Conservation (phyloP, 2,329 filamentous ascomycete genomes). For the Drechslerella dactyloides region DNA sequence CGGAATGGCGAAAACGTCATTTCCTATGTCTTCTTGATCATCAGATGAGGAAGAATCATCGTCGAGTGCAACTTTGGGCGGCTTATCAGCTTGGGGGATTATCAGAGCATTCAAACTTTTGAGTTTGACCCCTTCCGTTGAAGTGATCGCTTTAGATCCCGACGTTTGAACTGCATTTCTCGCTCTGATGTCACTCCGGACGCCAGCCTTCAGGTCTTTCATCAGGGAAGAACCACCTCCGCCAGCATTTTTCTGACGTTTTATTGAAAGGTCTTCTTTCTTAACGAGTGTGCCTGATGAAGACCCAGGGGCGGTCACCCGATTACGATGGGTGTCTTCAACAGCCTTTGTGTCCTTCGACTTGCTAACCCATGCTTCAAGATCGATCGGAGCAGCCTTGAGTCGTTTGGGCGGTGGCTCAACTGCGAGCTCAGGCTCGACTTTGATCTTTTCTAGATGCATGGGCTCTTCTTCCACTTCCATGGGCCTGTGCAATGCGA, state of each 20-base stretch:
- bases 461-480: constrained; percentile 58
- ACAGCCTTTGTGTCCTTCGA: constrained; percentile 4
- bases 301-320: not conserved
- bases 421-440: constrained; percentile 59
- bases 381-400: constrained; percentile 16
- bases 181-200: constrained; percentile 33
- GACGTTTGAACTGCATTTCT: constrained; percentile 21
- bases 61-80: constrained; percentile 19
- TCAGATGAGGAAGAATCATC: constrained; percentile 56
- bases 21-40: constrained; percentile 63
- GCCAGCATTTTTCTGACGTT: constrained; percentile 18
- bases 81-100: constrained; percentile 34
- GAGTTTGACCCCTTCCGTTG: constrained; percentile 39
- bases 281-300: constrained; percentile 4
- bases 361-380: constrained; percentile 36
- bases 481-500: constrained; percentile 60
- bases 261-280: constrained; percentile 7
- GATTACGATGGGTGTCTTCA: not conserved
- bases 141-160: constrained; percentile 30
- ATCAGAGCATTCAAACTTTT: constrained; percentile 40
- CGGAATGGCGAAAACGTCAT: constrained; percentile 61
- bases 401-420: constrained; percentile 37
- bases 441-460: constrained; percentile 59
- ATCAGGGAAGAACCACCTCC: constrained; percentile 18
- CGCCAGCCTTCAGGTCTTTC: constrained; percentile 35